phyloP scores from a whole-genome alignment of 75 land plant species.

The Pseudotsuga menziesii region DNA sequence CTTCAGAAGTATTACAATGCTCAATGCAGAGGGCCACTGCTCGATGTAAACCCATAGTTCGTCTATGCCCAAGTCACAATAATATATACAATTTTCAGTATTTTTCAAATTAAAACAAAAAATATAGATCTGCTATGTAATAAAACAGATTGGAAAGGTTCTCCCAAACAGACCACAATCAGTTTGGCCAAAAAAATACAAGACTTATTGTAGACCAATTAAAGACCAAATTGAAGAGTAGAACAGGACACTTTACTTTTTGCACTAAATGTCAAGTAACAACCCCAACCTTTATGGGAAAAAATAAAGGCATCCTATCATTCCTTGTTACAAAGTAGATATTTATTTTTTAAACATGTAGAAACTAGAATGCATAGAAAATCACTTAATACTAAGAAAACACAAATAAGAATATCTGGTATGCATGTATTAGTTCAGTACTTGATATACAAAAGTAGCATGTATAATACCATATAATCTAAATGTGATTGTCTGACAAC shows the following conservation, averaged over 20 bases:
- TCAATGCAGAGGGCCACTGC: constrained; percentile 89
- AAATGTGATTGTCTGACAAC: too few relatives aligned
- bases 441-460: not conserved
- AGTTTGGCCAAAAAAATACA: not conserved
- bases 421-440: not conserved
- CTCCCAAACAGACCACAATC: not conserved
- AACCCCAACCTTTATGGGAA: not conserved
- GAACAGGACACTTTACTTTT: not conserved
- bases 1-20: constrained; percentile 49
- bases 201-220: not conserved
- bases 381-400: not conserved
- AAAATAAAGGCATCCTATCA: not conserved
- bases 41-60: constrained; percentile 78
- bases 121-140: not conserved
- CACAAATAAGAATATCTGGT: not conserved
- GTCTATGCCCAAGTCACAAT: constrained; percentile 32
- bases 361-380: too few relatives aligned
- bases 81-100: not conserved
- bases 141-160: not conserved
- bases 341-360: not conserved
- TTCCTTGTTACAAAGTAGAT: not conserved
- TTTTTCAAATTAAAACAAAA: not conserved
- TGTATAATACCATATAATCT: too few relatives aligned
- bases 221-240: not conserved
- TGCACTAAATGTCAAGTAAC: not conserved